Percentiles rank a stretch among this genome's conserved stretches.
Evolutionary conservation across 2,329 filamentous ascomycete genomes (phyloP).

Genomic region (Alternaria ventricosa): DNA sequence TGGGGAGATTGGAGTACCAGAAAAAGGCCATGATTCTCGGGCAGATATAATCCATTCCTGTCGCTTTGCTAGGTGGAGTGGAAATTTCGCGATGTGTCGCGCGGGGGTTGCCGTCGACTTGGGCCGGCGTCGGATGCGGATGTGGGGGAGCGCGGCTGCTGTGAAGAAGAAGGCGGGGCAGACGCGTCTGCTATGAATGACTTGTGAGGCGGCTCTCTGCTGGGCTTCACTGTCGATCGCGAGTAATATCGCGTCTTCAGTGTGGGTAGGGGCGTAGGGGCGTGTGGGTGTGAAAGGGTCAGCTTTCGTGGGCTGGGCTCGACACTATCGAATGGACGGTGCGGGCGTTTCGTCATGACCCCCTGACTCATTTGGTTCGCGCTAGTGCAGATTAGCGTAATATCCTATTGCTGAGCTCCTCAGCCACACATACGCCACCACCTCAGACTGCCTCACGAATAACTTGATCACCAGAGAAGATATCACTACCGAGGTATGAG

Average conservation of each 20-base stretch:
- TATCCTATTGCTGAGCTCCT: background rate
- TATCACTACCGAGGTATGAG: background rate
- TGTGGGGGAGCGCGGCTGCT: conserved; percentile 20
- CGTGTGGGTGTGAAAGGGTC: conserved; percentile 9
- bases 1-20: conserved; percentile 30
- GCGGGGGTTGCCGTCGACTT: conserved; percentile 8
- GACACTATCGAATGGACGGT: background rate
- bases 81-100: conserved; percentile 5
- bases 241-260: conserved; percentile 14
- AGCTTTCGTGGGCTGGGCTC: conserved; percentile 6
- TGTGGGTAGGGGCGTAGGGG: conserved; percentile 13
- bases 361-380: conserved; percentile 14
- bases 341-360: conserved; percentile 11
- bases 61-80: conserved; percentile 10
- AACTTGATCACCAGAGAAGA: background rate
- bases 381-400: background rate
- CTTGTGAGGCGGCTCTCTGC: conserved; percentile 9
- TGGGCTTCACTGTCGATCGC: conserved; percentile 8
- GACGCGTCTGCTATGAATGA: conserved; percentile 19
- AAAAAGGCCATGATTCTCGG: conserved; percentile 34
- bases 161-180: conserved; percentile 17
- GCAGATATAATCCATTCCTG: conserved; percentile 28
- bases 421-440: background rate
- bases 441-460: background rate
- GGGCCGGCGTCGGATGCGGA: conserved; percentile 17